Evolutionary conservation across 257 asterid genomes (phyloP).

Genomic region (Fraxinus excelsior): DNA sequence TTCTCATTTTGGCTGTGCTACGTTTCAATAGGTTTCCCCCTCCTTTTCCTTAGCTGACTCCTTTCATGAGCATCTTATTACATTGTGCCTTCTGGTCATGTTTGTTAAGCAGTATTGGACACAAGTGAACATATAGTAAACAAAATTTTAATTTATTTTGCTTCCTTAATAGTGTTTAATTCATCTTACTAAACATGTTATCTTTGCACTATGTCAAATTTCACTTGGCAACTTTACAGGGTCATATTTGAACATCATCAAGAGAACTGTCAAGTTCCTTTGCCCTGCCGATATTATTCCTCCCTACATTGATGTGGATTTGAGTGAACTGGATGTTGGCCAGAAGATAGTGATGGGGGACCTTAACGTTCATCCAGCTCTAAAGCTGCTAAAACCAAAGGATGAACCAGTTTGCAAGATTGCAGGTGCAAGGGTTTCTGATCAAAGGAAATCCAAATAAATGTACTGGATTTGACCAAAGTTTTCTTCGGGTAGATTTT

Average conservation of each 20-base stretch:
- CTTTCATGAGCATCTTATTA: neutral
- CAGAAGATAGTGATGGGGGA: conserved; percentile 74
- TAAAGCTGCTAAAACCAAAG: conserved; percentile 50
- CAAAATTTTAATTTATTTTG: too few relatives aligned
- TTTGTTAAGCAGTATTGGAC: neutral
- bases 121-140: neutral
- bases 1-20: neutral
- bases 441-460: conserved; percentile 52
- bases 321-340: conserved; percentile 86
- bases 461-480: neutral
- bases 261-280: conserved; percentile 74
- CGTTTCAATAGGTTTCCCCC: neutral
- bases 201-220: neutral
- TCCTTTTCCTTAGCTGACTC: neutral
- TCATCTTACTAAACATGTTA: neutral
- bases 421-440: conserved; percentile 48
- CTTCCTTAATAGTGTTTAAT: neutral
- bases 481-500: neutral
- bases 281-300: conserved; percentile 94
- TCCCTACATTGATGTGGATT: conserved; percentile 82
- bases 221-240: conserved; percentile 45
- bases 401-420: conserved; percentile 54
- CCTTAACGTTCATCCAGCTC: conserved; percentile 87
- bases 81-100: too few relatives aligned
- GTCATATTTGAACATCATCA: conserved; percentile 67